Base-by-base conservation (phyloP, 2,329 filamentous ascomycete species). In the Neoarthrinium moseri region DNA sequence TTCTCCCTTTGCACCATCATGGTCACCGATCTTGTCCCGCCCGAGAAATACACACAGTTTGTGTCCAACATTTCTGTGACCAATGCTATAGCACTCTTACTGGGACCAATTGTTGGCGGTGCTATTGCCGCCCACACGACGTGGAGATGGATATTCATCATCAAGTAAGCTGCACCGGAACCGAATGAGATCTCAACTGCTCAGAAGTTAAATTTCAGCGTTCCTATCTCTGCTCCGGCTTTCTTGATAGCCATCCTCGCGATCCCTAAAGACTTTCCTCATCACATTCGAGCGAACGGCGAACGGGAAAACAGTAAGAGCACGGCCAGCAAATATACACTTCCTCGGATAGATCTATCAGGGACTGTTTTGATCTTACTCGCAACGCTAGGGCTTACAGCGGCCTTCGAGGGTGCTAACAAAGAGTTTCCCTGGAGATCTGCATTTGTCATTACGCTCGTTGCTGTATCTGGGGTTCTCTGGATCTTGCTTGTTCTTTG, bases 121-220 rank as follows among this genome's bases (percentile, higher is more conserved):
- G 59, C 62, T 7, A 72, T 76, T 5, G 61, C 59, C 6, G 62
- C 68, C 36, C 51, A 64, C 10, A 60, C 64, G 0, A 67, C 59
- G 1, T 75, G 71, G 72, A 56, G 70, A 52, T 72, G 72, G 72
- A 69, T 75, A 3, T 75, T 75, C 50, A 65, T 67, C 29, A 60
- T 76, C 3, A 74, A 76, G 70, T 74, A 38, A 27, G 65, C 57
- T 18, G n/a, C n/a, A n/a, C n/a, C n/a, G n/a, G n/a, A n/a, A n/a
- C n/a, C n/a, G n/a, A n/a, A n/a, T n/a, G n/a, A n/a, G n/a, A n/a
- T n/a, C n/a, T n/a, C n/a, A n/a, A n/a, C n/a, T n/a, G n/a, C n/a
- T n/a, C n/a, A n/a, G n/a, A n/a, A n/a, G n/a, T n/a, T n/a, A n/a
- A n/a, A n/a, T 17, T 11, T 26, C 33, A 69, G 62, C 39, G 64